Percentiles rank a stretch among this genome's conserved stretches.
Evolutionary conservation across 2,329 filamentous ascomycete genomes (phyloP).

Genomic region (Colletotrichum coccodes): DNA sequence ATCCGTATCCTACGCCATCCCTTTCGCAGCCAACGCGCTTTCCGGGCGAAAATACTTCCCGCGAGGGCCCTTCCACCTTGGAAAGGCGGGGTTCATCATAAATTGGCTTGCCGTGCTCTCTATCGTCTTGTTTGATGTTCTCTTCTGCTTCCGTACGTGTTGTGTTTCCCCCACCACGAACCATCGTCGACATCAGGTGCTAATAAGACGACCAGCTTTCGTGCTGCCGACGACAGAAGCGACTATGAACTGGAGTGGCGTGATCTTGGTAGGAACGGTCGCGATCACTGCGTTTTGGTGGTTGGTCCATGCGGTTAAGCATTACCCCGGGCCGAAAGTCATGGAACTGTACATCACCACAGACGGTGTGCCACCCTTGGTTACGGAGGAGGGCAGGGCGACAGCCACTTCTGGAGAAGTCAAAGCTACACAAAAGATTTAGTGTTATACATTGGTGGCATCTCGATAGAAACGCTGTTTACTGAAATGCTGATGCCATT

Average conservation of each 20-base stretch:
- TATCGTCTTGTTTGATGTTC: conserved; percentile 65
- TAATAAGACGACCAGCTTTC: conserved; percentile 44
- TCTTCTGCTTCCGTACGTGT: conserved; percentile 70
- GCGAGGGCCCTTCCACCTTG: conserved; percentile 63
- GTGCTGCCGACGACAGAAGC: conserved; percentile 51
- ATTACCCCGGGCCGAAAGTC: conserved; percentile 63
- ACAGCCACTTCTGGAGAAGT: conserved; percentile 16
- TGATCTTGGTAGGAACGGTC: conserved; percentile 62
- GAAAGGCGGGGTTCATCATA: conserved; percentile 57
- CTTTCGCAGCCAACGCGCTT: conserved; percentile 60
- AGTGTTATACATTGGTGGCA: background rate
- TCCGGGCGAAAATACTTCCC: conserved; percentile 62
- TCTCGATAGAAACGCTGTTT: background rate
- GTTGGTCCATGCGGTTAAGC: conserved; percentile 54
- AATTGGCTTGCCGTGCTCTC: conserved; percentile 62
- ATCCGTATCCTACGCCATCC: conserved; percentile 62
- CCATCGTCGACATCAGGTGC: background rate
- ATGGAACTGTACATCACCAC: conserved; percentile 55
- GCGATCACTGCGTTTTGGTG: conserved; percentile 60
- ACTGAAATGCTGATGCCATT: background rate
- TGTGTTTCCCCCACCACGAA: background rate
- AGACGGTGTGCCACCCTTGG: conserved; percentile 15
- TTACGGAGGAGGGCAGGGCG: conserved; percentile 18
- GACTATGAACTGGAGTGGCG: conserved; percentile 64
- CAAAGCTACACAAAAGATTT: background rate